Percentiles rank a stretch among this genome's conserved stretches.
These are phyloP conservation scores for Erythrophleum fordii DNA, from an alignment of 306 rosid species.

Conservation along the genomic window DNA sequence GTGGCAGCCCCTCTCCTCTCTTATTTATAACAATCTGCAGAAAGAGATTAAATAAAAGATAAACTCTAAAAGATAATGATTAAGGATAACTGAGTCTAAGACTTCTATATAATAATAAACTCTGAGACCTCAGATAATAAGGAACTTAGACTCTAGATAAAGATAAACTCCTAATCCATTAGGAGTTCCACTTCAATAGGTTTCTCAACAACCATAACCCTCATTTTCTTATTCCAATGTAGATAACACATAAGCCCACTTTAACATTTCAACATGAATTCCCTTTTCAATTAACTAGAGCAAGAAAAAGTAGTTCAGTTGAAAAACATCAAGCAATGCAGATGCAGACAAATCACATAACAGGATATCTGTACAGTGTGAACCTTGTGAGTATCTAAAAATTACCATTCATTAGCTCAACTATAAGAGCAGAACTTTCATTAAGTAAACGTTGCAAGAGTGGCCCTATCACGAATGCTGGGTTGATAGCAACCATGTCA, in stretches of 20 bases:
- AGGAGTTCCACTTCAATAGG: background rate
- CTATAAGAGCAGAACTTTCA: slow-evolving; percentile 58
- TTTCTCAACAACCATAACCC: background rate
- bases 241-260: background rate
- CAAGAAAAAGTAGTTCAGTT: background rate
- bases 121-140: background rate
- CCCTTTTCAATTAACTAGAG: background rate
- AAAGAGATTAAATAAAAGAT: background rate
- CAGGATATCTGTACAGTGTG: background rate
- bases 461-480: slow-evolving; percentile 79
- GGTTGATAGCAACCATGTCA: slow-evolving; percentile 76
- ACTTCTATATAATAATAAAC: background rate
- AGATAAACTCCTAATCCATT: background rate
- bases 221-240: too few species aligned
- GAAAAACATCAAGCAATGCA: background rate
- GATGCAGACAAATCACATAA: background rate
- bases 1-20: background rate
- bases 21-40: background rate
- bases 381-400: background rate
- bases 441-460: slow-evolving; percentile 80
- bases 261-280: slow-evolving; percentile 3
- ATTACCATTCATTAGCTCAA: slow-evolving; percentile 66
- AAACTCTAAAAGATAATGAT: background rate
- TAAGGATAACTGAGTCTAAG: background rate
- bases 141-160: background rate